Base-by-base conservation (phyloP, 306 rosid genomes). In the Vicia sativa region DNA sequence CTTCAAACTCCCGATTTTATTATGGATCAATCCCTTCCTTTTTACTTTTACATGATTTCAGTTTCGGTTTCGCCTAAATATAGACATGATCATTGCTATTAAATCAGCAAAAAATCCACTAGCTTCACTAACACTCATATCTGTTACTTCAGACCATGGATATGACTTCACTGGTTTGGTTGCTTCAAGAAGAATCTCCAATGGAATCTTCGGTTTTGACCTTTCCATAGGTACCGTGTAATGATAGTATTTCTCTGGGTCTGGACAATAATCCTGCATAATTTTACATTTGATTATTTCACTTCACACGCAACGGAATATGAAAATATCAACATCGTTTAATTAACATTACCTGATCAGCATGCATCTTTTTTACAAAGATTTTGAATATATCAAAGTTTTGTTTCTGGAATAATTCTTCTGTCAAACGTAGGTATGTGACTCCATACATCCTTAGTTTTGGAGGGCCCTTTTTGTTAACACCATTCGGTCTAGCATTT, bases 331-430 rank as follows among this genome's bases (percentile, higher is more conserved):
- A 35, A 41, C 13, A 50, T 53, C n/a, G 16, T 70, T 34, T 41
- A 38, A n/a, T 31, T 7, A 0, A 44, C 42, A 82, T 78, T 78
- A 87, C 96, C 92, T 82, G 81, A 76, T 92, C 79, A 52, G 89
- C 92, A 78, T 89, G 96, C 90, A 89, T 89, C 85, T 82, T 92
- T 85, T 78, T 89, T 48, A 89, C 96, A 78, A 92, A 85, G 67
- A 16, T 71, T 82, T 84, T 87, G 86, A 92, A 92, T 46, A 70
- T 43, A 21, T 76, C 57, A 37, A 87, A 84, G 69, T 85, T 87
- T 7, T 18, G 7, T 44, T 79, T 9, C 35, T 76, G 43, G 41
- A 92, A 54, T 50, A 92, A 80, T 10, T 85, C 67, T 10, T 77
- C 70, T 9, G 86, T 79, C 59, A 89, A 62, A 58, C 92, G 92